Conservation (phyloP, 2,329 filamentous ascomycete species). For the Plectosphaerella plurivora region DNA sequence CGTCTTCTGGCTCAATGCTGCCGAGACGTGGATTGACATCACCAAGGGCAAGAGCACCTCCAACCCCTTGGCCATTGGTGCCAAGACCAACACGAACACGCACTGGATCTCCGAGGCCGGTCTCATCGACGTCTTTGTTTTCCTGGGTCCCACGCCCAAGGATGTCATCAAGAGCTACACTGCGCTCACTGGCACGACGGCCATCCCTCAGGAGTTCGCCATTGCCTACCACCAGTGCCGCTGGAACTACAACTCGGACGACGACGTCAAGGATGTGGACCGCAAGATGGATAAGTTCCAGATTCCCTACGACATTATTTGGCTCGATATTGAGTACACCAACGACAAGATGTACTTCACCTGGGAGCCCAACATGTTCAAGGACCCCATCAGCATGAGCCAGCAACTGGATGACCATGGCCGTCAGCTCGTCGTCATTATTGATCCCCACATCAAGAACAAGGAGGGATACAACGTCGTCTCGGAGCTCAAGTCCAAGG, state of each 20-base stretch:
- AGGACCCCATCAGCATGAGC: conserved; percentile 81
- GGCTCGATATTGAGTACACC: conserved; percentile 97
- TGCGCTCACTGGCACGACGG: conserved; percentile 86
- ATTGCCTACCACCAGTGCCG: conserved; percentile 96
- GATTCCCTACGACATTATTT: conserved; percentile 98
- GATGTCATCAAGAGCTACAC: conserved; percentile 79
- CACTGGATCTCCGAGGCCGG: conserved; percentile 94
- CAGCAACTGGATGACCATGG: conserved; percentile 80
- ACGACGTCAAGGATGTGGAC: conserved; percentile 95
- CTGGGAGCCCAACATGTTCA: conserved; percentile 87
- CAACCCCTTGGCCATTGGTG: conserved; percentile 74
- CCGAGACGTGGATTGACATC: conserved; percentile 97
- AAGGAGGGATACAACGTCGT: conserved; percentile 70
- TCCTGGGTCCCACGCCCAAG: conserved; percentile 81
- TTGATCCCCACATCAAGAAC: conserved; percentile 98
- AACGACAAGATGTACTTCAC: conserved; percentile 98
- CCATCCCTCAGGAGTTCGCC: conserved; percentile 87
- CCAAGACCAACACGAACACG: conserved; percentile 66
- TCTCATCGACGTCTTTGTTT: conserved; percentile 86
- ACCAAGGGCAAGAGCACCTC: conserved; percentile 69
- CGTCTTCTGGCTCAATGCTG: conserved; percentile 95
- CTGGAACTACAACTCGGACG: conserved; percentile 98
- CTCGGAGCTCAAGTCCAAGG: conserved; percentile 78
- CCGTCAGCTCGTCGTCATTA: conserved; percentile 88
- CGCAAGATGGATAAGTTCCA: conserved; percentile 92